phyloP scores from a whole-genome alignment of 2,329 filamentous ascomycete species.

The Didymella exigua region DNA sequence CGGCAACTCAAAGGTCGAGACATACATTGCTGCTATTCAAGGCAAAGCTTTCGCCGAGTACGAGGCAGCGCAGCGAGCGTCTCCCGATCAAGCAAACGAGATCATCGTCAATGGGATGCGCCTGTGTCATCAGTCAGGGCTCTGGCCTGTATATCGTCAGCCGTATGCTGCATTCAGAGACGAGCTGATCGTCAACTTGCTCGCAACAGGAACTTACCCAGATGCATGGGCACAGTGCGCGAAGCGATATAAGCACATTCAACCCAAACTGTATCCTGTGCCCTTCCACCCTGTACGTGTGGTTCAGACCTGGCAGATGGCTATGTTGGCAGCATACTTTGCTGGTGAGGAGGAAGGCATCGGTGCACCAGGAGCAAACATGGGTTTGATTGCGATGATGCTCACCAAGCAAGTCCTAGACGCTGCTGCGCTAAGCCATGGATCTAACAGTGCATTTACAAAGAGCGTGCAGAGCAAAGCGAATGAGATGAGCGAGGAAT shows the following conservation, averaged over 20 bases:
- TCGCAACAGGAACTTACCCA: constrained; percentile 52
- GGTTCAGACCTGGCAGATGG: constrained; percentile 53
- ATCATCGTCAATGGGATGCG: constrained; percentile 50
- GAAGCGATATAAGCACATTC: constrained; percentile 58
- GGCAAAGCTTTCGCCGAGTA: constrained; percentile 35
- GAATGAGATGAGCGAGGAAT: constrained; percentile 39
- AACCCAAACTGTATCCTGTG: constrained; percentile 58
- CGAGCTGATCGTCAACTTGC: constrained; percentile 57
- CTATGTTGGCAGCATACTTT: constrained; percentile 45
- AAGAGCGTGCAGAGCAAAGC: constrained; percentile 47
- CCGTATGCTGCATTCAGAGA: constrained; percentile 61
- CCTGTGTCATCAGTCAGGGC: constrained; percentile 46
- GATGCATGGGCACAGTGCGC: constrained; percentile 58
- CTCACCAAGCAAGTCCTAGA: constrained; percentile 51
- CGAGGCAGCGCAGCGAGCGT: constrained; percentile 28
- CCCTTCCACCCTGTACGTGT: constrained; percentile 60
- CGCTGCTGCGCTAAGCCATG: constrained; percentile 52
- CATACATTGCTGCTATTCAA: constrained; percentile 35
- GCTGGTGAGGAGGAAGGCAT: constrained; percentile 31
- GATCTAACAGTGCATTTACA: constrained; percentile 49
- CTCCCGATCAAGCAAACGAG: constrained; percentile 39
- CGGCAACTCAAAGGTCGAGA: constrained; percentile 32
- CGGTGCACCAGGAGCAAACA: constrained; percentile 46
- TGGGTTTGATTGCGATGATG: constrained; percentile 51
- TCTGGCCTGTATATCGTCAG: constrained; percentile 59